Evolutionary conservation across 2,329 filamentous ascomycete genomes (phyloP), one percentile per base, ranked within the genome.

Genomic region (Fusarium xylarioides): DNA sequence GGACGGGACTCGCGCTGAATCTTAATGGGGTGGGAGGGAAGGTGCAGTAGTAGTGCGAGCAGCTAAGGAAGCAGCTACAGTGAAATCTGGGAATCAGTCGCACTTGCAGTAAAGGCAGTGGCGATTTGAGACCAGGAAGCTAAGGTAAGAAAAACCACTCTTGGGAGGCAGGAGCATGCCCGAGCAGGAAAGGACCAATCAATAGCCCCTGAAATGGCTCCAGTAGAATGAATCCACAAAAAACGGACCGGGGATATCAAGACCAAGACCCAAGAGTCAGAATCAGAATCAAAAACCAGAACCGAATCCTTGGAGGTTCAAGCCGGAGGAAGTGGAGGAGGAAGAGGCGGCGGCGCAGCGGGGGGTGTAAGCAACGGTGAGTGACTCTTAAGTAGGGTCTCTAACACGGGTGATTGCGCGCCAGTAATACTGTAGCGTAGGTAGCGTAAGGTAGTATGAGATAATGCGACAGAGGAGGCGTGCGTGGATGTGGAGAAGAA

Each of bases 401-500:
- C 42, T 49, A 63, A 58, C 30, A 66, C 63, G 60, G 35, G 34
- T 68, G 52, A 59, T 65, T 70, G 69, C 56, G 59, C 64, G 72
- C 60, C 61, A 76, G 74, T 75, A 70, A 55, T 55, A 30, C 44
- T 63, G 61, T 60, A 70, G 60, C 58, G 58, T 62, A 63, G 30
- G 30, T 46, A 37, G 44, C 32, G 32, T 19, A 35, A 52, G 34
- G 61, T 66, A 66, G 70, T 73, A 73, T 71, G 70, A 57, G 63
- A 73, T 67, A 74, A 76, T 76, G 74, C 74, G 72, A 76, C 72
- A 55, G 74, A 75, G 67, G 74, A 73, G 70, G 70, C 61, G 61
- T 69, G 74, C 65, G 71, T 72, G 74, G 68, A 74, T 76, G 74
- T 76, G 74, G 74, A 75, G 74, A 76, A 76, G 43, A 75, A 71